Evolutionary conservation across 768 basidiomycete genomes (phyloP), one percentile per base, ranked within the genome.

Genomic region (Xanthoconium stramineum): DNA sequence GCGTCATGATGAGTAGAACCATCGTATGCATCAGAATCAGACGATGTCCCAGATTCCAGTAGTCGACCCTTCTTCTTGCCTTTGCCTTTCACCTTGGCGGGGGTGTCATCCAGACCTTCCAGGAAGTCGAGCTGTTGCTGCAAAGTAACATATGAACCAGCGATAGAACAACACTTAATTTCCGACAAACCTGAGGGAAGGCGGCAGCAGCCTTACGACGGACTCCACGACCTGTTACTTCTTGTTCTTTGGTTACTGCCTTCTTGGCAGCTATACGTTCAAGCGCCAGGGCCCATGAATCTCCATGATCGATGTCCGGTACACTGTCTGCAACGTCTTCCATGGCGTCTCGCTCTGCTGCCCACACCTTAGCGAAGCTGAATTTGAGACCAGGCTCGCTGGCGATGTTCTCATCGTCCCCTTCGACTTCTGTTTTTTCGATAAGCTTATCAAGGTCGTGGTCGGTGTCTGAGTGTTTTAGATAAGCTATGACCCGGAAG

Each of bases 341-440:
- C 47, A 91, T 70, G 3, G 75, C 65, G 52, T 87, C 87, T 65
- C 88, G 87, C 57, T 88, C 84, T 24, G 88, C 84, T 1, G 88
- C 83, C 95, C 95, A 98, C 42, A 98, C 81, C 69, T 95, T 94
- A 12, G 95, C 94, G 65, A 95, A 96, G 7, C 82, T 83, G 69
- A 98, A 97, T 10, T 83, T 76, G 32, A 85, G 69, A 37, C 77
- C 76, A n/a, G 79, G 73, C 45, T 81, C 80, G 55, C 78, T 80
- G 6, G 76, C 67, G 19, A 72, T 69, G 48, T 80, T 78, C 50
- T 80, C 70, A 28, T 84, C 81, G 13, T 82, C 84, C 56, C 74
- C 82, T 58, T 92, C 88, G 50, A 80, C 75, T 69, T 94, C 90
- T 1, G 92, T 90, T 68, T 84, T 89, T 66, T 91, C 86, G 52